Conservation (phyloP, 1,139 yeast species). For the Zygoascus meyerae region DNA sequence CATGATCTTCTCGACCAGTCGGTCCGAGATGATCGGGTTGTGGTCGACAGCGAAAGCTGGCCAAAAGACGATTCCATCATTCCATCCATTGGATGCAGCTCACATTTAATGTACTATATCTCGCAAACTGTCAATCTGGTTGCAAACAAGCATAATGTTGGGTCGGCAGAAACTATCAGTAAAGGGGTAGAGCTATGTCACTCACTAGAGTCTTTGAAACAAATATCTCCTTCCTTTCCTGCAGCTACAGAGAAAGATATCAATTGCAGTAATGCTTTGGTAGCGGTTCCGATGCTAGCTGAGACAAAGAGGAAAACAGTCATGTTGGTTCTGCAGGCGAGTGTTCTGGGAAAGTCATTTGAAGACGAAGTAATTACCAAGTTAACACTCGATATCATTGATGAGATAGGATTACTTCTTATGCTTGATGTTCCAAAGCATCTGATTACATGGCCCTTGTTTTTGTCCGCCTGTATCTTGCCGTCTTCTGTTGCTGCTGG, state of each 20-base stretch:
- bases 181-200: neutral
- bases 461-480: neutral
- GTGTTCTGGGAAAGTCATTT: conserved; percentile 1
- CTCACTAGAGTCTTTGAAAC: neutral
- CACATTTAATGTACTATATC: conserved; percentile 1
- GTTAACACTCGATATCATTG: neutral
- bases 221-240: neutral
- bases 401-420: neutral
- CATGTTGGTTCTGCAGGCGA: neutral
- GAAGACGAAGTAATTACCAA: neutral
- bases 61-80: neutral
- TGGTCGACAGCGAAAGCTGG: conserved; percentile 1
- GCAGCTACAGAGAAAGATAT: too few relatives aligned
- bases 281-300: neutral
- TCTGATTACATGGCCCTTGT: neutral
- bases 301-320: conserved; percentile 4
- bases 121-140: neutral
- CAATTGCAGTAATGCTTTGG: neutral
- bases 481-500: neutral
- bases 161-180: neutral
- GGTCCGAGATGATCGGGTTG: neutral
- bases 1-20: conserved; percentile 1
- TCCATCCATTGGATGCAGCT: conserved; percentile 3
- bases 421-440: conserved; percentile 2
- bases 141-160: neutral